Evolutionary conservation across 805 yeast species (phyloP), one percentile per base, ranked within the genome.

Genomic region (Lipomyces anomalus): DNA sequence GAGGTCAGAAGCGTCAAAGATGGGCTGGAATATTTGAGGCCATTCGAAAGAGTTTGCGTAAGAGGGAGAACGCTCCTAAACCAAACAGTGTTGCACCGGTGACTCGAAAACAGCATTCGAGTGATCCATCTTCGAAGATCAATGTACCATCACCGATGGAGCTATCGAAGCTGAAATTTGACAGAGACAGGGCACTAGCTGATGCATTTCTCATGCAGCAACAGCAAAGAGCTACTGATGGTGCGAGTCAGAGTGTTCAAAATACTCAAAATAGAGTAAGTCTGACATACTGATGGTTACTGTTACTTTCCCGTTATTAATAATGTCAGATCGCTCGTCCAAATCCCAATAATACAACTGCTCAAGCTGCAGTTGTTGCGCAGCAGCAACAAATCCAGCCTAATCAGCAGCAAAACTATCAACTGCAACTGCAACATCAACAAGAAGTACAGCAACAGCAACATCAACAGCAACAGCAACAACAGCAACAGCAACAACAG

Each of bases 21-120:
- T 92, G 97, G 97, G 95, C 95, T 0, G 84, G 95, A 44, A 84
- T 92, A 86, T 86, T 92, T 69, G 98, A 92, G 61, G 96, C 95
- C 1, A 82, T 92, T 68, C 73, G 96, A 47, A 88, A 88, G 65
- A 72, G 83, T 55, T 86, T 89, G 82, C 79, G 86, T 56, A 89
- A 89, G 62, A 73, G 97, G 37, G 98, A 92, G 63, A 42, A 42
- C 16, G 16, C 50, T 32, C 40, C 30, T 13, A 26, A 26, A 13
- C 30, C 30, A 9, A 26, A 26, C 30, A 26, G 11, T 13, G 30
- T 26, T 9, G 11, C 30, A 13, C 30, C 30, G 30, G 13, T 26
- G 11, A 13, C 13, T 9, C 30, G 30, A 9, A 26, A 26, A 13
- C 30, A 26, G 30, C 30, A 26, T 9, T 26, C 30, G 30, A 13